Evolutionary conservation across 495 filamentous ascomycete species (phyloP).

Genomic region (Chaetomium cochliodes): DNA sequence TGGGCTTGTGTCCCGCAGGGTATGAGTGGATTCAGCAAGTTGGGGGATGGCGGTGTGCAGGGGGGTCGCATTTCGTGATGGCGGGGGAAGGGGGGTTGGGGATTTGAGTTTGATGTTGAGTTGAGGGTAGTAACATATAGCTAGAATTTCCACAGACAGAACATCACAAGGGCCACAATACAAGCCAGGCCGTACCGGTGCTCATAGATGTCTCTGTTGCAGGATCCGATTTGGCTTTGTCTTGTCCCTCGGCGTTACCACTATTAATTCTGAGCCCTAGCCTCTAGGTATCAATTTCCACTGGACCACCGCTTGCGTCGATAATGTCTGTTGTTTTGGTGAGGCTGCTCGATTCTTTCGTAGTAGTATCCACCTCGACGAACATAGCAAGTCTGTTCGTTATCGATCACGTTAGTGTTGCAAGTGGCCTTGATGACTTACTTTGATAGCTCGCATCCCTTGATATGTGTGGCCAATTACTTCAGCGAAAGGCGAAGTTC

Average conservation of each 20-base stretch:
- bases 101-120: too few relatives aligned
- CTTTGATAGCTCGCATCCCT: too few relatives aligned
- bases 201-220: too few relatives aligned
- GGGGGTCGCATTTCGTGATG: conserved; percentile 46
- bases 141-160: too few relatives aligned
- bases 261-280: conserved; percentile 16
- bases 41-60: conserved; percentile 55
- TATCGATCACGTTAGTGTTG: conserved; percentile 22
- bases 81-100: not conserved
- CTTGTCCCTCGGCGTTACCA: too few relatives aligned
- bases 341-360: conserved; percentile 25
- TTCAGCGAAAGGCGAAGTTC: too few relatives aligned
- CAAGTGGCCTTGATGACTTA: too few relatives aligned
- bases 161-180: too few relatives aligned
- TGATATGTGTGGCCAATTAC: too few relatives aligned
- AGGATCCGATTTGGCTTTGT: too few relatives aligned
- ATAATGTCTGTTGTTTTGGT: conserved; percentile 20
- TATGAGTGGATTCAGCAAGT: conserved; percentile 56
- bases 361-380: conserved; percentile 22
- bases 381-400: conserved; percentile 27
- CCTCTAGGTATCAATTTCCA: conserved; percentile 21
- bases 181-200: too few relatives aligned
- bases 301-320: conserved; percentile 22
- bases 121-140: too few relatives aligned
- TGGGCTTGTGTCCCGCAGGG: conserved; percentile 53